A percentile compares a stretch with the other conserved stretches of the same genome.
Evolutionary conservation across 345 rosid genomes (phyloP).

Genomic region (Citrus australasica): DNA sequence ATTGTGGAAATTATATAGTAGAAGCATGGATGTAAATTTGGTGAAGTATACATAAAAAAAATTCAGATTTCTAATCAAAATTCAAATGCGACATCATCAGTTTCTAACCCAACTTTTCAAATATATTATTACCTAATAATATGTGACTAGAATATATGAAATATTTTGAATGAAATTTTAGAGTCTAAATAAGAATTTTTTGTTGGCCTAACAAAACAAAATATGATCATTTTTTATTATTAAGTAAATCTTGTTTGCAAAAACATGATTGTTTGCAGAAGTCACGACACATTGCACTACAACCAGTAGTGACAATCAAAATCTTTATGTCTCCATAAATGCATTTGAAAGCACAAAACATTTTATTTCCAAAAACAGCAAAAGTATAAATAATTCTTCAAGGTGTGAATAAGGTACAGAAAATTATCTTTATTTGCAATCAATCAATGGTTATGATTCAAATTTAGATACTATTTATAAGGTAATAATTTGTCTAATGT

Average conservation of each 20-base stretch:
- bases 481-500: neutral
- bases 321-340: constrained; percentile 3
- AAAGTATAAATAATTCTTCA: neutral
- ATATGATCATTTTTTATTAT: neutral
- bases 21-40: neutral
- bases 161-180: neutral
- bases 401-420: neutral
- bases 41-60: neutral
- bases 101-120: too few species aligned
- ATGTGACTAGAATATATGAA: neutral
- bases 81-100: neutral
- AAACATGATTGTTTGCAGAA: neutral
- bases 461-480: neutral
- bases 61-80: neutral
- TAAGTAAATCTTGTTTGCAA: neutral
- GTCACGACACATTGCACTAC: neutral
- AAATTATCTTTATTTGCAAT: neutral
- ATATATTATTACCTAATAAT: too few species aligned
- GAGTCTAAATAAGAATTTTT: too few species aligned
- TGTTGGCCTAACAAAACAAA: neutral
- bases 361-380: neutral
- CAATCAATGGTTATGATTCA: neutral
- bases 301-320: neutral
- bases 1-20: neutral
- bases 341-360: neutral